Conservation (phyloP, 257 asterid species). For the Gentiana straminea region DNA sequence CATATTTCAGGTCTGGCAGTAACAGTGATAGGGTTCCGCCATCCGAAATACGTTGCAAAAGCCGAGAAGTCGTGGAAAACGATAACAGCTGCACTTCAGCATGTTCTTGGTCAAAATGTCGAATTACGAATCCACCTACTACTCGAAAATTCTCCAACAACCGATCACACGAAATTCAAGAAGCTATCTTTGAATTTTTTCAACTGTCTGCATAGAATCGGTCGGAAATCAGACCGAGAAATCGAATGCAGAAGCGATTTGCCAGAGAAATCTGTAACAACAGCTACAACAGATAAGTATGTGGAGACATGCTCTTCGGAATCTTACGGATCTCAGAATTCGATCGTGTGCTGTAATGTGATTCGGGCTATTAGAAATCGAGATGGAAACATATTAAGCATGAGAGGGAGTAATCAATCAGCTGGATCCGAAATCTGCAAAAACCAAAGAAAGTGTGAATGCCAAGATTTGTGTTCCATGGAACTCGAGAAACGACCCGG, state of each 20-base stretch:
- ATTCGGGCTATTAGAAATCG: conserved; percentile 39
- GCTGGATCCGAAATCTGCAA: conserved; percentile 13
- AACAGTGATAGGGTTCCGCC: conserved; percentile 65
- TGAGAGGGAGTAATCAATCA: conserved; percentile 23
- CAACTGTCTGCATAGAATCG: conserved; percentile 52
- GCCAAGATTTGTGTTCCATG: conserved; percentile 16
- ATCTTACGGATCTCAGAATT: conserved; percentile 33
- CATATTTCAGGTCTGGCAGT: conserved; percentile 50
- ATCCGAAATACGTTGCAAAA: conserved; percentile 45
- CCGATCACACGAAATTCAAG: conserved; percentile 20
- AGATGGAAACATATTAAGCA: conserved; percentile 52
- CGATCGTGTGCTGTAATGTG: conserved; percentile 41
- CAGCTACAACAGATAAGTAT: conserved; percentile 30
- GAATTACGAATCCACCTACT: conserved; percentile 58
- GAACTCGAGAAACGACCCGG: conserved; percentile 24
- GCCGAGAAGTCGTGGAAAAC: conserved; percentile 86
- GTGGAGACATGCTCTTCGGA: conserved; percentile 52
- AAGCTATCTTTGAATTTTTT: conserved; percentile 41
- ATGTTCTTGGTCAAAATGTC: conserved; percentile 52
- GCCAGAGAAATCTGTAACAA: conserved; percentile 30
- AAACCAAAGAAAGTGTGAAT: conserved; percentile 13
- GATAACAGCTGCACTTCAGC: conserved; percentile 73
- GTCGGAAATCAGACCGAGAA: conserved; percentile 30
- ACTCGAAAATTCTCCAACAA: conserved; percentile 12
- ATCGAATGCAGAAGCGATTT: conserved; percentile 35